Evolutionary conservation across 2,329 filamentous ascomycete species (phyloP).

Genomic region (Paraphoma chrysanthemicola): DNA sequence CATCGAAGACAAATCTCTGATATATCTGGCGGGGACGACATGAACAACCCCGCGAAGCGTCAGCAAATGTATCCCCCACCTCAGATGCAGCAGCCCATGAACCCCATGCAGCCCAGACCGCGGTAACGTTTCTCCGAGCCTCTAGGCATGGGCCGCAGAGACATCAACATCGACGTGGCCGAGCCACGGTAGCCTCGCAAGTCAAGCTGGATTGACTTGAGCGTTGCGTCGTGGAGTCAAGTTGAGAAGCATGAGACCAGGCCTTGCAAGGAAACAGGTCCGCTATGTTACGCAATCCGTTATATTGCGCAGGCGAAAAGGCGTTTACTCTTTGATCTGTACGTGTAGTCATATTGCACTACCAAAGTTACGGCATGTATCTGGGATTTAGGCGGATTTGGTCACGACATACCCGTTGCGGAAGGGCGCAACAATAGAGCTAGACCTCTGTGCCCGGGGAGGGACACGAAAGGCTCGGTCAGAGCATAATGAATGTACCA

Average conservation of each 20-base stretch:
- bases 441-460: not conserved
- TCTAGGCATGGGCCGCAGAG: no score
- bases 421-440: not conserved
- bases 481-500: not conserved
- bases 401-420: not conserved
- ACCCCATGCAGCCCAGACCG: slow-evolving; percentile 59
- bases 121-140: slow-evolving; percentile 33
- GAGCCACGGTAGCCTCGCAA: no score
- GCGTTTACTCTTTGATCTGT: not conserved
- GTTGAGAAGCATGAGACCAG: not conserved
- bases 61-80: slow-evolving; percentile 62
- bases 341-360: not conserved
- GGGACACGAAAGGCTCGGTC: not conserved
- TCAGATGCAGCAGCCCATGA: slow-evolving; percentile 53
- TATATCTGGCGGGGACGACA: slow-evolving; percentile 62
- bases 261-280: not conserved
- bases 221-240: not conserved
- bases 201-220: no score
- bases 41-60: slow-evolving; percentile 62
- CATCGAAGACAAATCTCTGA: slow-evolving; percentile 68
- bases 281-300: not conserved
- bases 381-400: not conserved
- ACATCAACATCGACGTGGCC: no score
- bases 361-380: not conserved
- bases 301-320: not conserved